Conservation (phyloP, 345 rosid species). For the Gossypium ekmanianum region DNA sequence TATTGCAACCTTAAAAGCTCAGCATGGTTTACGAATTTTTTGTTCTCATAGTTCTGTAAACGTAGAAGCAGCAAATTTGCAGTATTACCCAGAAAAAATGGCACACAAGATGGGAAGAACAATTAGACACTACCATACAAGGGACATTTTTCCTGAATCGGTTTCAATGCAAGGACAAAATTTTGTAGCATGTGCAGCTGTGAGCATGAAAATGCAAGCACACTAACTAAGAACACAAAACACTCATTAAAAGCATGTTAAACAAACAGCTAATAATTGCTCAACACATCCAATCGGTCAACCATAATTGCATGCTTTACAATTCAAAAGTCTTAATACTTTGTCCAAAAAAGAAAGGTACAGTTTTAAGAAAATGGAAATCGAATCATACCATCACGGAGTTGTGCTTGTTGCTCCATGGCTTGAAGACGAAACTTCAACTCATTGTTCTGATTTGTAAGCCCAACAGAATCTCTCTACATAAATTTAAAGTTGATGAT, state of each 20-base stretch:
- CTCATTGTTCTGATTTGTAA: constrained; percentile 88
- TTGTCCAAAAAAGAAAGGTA: not conserved
- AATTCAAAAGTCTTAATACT: not conserved
- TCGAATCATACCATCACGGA: constrained; percentile 64
- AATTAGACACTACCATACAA: not conserved
- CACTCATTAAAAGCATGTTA: not conserved
- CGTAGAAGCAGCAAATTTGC: not conserved
- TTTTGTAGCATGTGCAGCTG: not conserved
- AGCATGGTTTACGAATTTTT: not conserved
- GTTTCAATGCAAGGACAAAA: not conserved
- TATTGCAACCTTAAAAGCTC: not conserved
- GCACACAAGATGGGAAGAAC: not conserved
- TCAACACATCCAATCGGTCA: not conserved
- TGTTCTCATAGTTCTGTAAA: not conserved
- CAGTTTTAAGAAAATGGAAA: not conserved
- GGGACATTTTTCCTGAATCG: not conserved
- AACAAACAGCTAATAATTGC: not conserved
- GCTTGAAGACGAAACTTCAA: constrained; percentile 94
- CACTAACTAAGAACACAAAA: not conserved
- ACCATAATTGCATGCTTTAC: not conserved
- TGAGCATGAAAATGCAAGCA: not conserved
- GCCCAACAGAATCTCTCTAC: constrained; percentile 92
- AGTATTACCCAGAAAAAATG: not conserved
- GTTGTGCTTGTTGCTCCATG: constrained; percentile 96
- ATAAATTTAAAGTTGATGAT: constrained; percentile 5